Evolutionary conservation across 2,329 filamentous ascomycete species (phyloP).

Genomic region (Pezicula rhizophila): DNA sequence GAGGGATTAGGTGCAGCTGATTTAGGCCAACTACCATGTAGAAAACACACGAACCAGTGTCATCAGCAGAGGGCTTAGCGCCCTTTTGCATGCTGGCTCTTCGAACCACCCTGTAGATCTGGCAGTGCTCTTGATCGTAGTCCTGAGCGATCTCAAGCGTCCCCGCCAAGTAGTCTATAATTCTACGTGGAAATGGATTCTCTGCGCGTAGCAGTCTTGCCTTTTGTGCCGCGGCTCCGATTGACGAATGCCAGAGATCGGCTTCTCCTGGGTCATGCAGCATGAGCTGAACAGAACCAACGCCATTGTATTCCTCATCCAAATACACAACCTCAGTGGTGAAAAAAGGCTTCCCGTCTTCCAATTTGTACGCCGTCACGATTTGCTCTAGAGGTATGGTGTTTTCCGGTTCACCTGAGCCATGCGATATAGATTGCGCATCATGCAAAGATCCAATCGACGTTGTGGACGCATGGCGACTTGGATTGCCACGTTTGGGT

Average conservation of each 20-base stretch:
- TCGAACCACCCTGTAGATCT: constrained; percentile 63
- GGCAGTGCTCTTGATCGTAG: constrained; percentile 62
- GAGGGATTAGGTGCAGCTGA: constrained; percentile 62
- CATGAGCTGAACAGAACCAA: constrained; percentile 58
- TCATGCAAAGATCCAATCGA: constrained; percentile 59
- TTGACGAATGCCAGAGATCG: constrained; percentile 56
- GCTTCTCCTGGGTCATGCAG: constrained; percentile 59
- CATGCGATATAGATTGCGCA: constrained; percentile 43
- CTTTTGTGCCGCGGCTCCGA: constrained; percentile 53
- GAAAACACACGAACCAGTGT: constrained; percentile 58
- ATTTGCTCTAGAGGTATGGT: constrained; percentile 58
- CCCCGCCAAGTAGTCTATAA: constrained; percentile 56
- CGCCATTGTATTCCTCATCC: constrained; percentile 57
- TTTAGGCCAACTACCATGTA: constrained; percentile 65
- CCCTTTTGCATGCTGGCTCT: constrained; percentile 48
- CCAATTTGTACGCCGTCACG: constrained; percentile 60
- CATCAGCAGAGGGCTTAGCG: constrained; percentile 55
- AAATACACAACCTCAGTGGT: constrained; percentile 63
- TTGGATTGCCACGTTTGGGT: constrained; percentile 33
- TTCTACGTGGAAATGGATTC: constrained; percentile 48
- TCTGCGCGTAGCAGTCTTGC: constrained; percentile 41
- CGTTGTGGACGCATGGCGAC: constrained; percentile 49
- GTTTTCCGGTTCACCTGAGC: constrained; percentile 46
- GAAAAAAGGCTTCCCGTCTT: constrained; percentile 61
- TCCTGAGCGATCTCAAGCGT: constrained; percentile 60